Base-by-base conservation (phyloP, 208 protist genomes). In the Acanthamoeba healyi region DNA sequence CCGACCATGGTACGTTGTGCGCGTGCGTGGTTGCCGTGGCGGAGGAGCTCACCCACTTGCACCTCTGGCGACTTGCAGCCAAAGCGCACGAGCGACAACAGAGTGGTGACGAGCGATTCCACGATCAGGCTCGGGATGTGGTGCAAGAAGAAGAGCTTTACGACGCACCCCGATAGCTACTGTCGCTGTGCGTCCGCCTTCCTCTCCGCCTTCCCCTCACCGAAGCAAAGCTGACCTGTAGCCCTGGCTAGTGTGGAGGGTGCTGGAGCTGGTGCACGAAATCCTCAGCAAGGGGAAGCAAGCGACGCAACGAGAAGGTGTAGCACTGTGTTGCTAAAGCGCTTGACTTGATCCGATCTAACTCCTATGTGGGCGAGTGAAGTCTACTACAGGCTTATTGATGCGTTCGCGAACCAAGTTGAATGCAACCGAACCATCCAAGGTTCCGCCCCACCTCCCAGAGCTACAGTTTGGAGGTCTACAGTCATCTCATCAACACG, bases 281-380 rank as follows among this genome's bases (percentile, higher is more conserved):
- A 1, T 92, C 26, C 40, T 92, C 4, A 29, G 46, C 5, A 10
- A 38, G 12, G n/a, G 15, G 0, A 67, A 92, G 63, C n/a, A 67
- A 29, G 87, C 36, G 7, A 92, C 87, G 5, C 87, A 92, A 29
- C 6, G 87, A 40, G 87, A 92, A 44, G 26, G 87, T 92, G 46
- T 24, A 1, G n/a, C 17, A n/a, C n/a, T n/a, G n/a, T n/a, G n/a
- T n/a, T n/a, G n/a, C 12, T 6, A 0, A 19, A 67, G n/a, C n/a
- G 17, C 77, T 61, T 54, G n/a, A n/a, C 51, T 90, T 26, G 2
- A 2, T 86, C n/a, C 49, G 15, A 24, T 22, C 17, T 46, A 15
- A 4, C 26, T 79, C 0, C 26, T 22, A 51, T n/a, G 26, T 42
- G 15, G 36, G 36, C 9, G 22, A 46, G 24, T 24, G 19, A 19